phyloP scores from a whole-genome alignment of 2,329 filamentous ascomycete species.

The Trichoderma hamatum region DNA sequence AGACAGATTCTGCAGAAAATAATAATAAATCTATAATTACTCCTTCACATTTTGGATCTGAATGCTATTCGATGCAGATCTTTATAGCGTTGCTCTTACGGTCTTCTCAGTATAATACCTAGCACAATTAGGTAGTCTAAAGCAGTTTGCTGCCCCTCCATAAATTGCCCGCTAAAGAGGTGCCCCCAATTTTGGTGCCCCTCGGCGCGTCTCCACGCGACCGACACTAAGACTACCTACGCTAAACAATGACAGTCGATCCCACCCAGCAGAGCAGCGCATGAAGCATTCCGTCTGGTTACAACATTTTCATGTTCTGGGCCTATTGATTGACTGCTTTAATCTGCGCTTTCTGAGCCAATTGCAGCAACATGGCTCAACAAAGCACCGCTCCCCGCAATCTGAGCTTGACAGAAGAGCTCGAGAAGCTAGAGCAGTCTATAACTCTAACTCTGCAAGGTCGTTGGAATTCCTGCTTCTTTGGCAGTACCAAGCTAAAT shows the following conservation, averaged over 20 bases:
- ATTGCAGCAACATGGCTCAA: constrained; percentile 50
- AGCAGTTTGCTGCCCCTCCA: constrained; percentile 20
- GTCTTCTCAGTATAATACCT: too few relatives aligned
- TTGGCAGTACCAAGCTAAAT: neutral
- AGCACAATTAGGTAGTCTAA: too few relatives aligned
- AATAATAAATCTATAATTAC: neutral
- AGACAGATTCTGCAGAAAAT: neutral
- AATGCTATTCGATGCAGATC: neutral
- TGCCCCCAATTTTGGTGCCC: constrained; percentile 32
- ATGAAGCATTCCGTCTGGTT: neutral
- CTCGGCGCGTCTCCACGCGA: constrained; percentile 41
- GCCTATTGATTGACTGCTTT: neutral
- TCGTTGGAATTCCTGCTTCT: constrained; percentile 37
- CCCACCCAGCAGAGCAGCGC: neutral
- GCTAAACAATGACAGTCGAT: constrained; percentile 1
- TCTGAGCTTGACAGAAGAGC: constrained; percentile 87
- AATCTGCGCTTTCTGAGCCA: neutral
- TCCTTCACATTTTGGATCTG: neutral
- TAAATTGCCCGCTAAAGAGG: constrained; percentile 6
- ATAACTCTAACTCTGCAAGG: constrained; percentile 96
- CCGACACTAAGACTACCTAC: neutral
- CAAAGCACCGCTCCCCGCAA: constrained; percentile 53
- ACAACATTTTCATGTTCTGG: neutral
- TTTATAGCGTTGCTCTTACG: too few relatives aligned
- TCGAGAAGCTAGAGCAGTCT: constrained; percentile 93